Base-by-base conservation (phyloP, 2,329 filamentous ascomycete species). In the Periconia sp. region DNA sequence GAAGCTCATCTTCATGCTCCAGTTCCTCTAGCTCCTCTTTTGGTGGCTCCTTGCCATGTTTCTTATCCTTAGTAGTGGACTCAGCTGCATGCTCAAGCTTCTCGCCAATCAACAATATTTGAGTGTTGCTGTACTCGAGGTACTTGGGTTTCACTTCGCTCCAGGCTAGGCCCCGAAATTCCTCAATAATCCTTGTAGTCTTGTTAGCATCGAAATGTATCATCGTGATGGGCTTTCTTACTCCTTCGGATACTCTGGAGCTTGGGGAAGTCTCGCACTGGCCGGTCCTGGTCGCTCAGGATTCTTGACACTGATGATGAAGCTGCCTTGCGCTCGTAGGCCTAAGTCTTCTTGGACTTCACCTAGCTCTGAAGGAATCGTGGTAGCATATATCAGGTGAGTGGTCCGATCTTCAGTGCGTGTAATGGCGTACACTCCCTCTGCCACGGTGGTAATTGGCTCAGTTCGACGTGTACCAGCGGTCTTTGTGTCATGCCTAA, bases 361-460 rank as follows among this genome's bases (percentile, higher is more conserved):
- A 1, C 85, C 86, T 2, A 88, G 65, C 45, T 87, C 73, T 3
- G 79, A 73, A 0, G 90, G 89, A 19, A 92, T 78, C 0, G 89
- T 95, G 34, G 91, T 73, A 45, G 91, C 80, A 61, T 96, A 96
- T 1, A 81, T 87, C 7, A 96, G 75, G 57, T 95, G 90, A 2
- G 84, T 88, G 34, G 87, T 82, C 0, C 85, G 76, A 1, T 83
- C 84, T 21, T 68, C 62, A 0, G 86, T 89, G 2, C 80, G 83
- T 0, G 86, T 89, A 38, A 96, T 84, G 0, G 86, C 87, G 57
- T 96, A 96, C 0, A 95, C 83, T 1, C 91, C 92, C 66, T 95
- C 90, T 0, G 85, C 91, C n/a, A 91, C 77, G 0, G 88, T 88
- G 0, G 81, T 85, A 1, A 88, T 86, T 1, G 87, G 82, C 0